These are phyloP conservation scores for Phytophthora citrophthora DNA, from an alignment of 352 stramenopile species.

Conservation along the genomic window DNA sequence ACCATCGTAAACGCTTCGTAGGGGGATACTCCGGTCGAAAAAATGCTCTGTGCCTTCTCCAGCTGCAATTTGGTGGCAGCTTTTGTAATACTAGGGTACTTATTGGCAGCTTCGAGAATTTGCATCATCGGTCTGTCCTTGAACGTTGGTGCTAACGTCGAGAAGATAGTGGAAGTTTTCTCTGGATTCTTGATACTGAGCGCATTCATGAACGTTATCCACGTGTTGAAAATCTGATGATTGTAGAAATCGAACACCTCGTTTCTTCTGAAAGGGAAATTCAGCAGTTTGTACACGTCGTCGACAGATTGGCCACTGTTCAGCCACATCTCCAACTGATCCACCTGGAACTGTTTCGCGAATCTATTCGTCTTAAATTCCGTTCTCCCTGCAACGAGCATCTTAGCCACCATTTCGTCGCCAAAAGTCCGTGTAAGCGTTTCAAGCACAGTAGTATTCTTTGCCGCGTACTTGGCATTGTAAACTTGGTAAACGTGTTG, in stretches of 20 bases:
- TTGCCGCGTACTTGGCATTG: background rate
- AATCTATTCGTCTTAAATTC: background rate
- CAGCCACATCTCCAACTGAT: constrained; percentile 6
- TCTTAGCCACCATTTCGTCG: background rate
- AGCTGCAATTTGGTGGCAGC: background rate
- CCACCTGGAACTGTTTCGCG: background rate
- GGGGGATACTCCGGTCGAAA: background rate
- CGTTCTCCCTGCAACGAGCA: background rate
- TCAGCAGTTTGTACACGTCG: background rate
- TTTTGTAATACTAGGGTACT: background rate
- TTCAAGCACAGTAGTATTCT: constrained; percentile 3
- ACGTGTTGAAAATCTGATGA: background rate
- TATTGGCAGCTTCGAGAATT: background rate
- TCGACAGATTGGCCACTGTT: background rate
- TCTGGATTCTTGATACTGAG: background rate
- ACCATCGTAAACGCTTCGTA: background rate
- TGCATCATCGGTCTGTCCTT: background rate
- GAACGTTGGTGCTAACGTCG: background rate
- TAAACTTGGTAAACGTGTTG: background rate
- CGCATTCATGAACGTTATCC: background rate
- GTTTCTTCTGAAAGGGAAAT: background rate
- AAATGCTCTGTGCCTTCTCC: background rate
- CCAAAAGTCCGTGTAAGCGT: background rate
- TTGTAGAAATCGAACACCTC: background rate
- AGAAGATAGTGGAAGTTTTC: background rate